Evolutionary conservation across 177 flowering plant genomes (phyloP), one percentile per base, ranked within the genome.

Genomic region (Vitis hybrid): DNA sequence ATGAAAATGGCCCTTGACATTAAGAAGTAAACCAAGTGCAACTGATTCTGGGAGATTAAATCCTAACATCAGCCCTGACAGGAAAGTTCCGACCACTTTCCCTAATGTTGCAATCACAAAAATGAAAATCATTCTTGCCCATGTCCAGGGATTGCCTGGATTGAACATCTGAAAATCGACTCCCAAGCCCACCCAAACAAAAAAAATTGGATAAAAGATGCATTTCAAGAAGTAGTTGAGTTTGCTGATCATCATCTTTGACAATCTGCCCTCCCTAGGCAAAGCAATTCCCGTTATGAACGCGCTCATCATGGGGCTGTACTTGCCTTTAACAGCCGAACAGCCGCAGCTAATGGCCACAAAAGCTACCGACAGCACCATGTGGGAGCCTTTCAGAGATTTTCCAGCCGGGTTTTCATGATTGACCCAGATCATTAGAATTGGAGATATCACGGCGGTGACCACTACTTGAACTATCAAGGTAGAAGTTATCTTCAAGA

Each of bases 1-100:
- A 20, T 90, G 90, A 49, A 83, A 82, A 71, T 87, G 89, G 12
- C 93, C 95, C 71, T 90, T 90, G 76, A 79, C 71, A 16, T 81
- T 70, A 29, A 92, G 64, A 60, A 92, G 79, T 74, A 90, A 71
- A 2, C 89, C 93, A 8, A 88, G 71, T 0, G 81, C 77, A 14
- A 85, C 62, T 0, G 88, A 84, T 52, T 85, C 93, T 1, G 68
- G 81, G 85, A 82, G 78, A 2, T 81, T 79, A 50, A 83, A 76
- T 5, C 87, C 84, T 4, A 85, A 64, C 31, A 80, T 14, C 31
- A 58, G 22, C 16, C 93, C 88, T 3, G 83, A 79, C 2, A 82
- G 13, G 14, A 83, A 54, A 0, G 92, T 80, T 49, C 97, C 92
- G 0, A 59, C 10, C 3, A 85, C 81, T 59, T 90, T 90, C 26